Base-by-base conservation (phyloP, 306 rosid species). In the Citrullus mucosospermus region DNA sequence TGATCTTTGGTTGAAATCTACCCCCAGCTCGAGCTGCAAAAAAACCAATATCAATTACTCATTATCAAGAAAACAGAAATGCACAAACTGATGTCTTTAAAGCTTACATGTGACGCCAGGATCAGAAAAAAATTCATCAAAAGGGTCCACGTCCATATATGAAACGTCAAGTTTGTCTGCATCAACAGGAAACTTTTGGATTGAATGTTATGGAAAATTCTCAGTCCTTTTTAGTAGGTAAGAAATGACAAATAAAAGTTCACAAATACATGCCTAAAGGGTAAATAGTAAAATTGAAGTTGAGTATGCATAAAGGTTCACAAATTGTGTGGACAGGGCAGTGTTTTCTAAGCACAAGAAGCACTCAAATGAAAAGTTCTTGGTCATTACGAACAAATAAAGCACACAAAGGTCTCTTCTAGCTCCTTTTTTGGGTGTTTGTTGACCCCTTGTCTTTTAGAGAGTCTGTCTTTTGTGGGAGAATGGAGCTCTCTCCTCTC, bases 81-180 rank as follows among this genome's bases (percentile, higher is more conserved):
- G 10, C 28, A 66, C 25, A 78, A 48, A 54, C 25, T 50, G 63
- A 38, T 22, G 63, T 43, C 48, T 54, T 28, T 15, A 38, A 66
- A 53, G 46, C 78, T 48, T 84, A 51, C 67, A 69, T 82, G 80
- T 79, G 74, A 78, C 75, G 53, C 86, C 83, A 63, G 85, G 78
- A 25, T 36, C 86, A 4, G 85, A 82, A 67, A 88, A 79, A 76
- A 88, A 3, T 57, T 91, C 93, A 51, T 91, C 96, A 79, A 85
- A 87, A 68, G 73, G 80, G 50, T 91, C 95, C 98, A 93, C 90
- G 50, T 91, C 95, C 98, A 93, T 91, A 34, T 15, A 36, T 66
- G 81, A 66, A 51, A 55, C 56, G 54, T 22, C 43, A 56, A 76
- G 39, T 77, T 58, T 59, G 38, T 15, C 36, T 13, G 12, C 36